Evolutionary conservation across 805 yeast species (phyloP).

Genomic region (Nematodospora valgi): DNA sequence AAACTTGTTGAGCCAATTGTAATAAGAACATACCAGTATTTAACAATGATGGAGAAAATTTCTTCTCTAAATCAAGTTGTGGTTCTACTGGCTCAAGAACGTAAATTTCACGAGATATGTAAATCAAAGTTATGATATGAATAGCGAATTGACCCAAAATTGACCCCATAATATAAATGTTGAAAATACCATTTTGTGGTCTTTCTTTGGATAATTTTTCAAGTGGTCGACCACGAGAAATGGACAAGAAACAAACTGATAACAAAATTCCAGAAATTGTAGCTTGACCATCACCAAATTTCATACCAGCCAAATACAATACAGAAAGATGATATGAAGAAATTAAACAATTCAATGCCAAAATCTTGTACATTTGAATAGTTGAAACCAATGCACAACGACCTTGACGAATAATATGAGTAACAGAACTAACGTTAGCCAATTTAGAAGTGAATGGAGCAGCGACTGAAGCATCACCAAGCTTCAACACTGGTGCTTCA

Average conservation of each 20-base stretch:
- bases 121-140: constrained; percentile 78
- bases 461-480: constrained; percentile 98
- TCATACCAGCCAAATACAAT: constrained; percentile 93
- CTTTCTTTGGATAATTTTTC: constrained; percentile 87
- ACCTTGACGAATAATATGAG: constrained; percentile 94
- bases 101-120: constrained; percentile 80
- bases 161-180: constrained; percentile 94
- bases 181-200: constrained; percentile 97
- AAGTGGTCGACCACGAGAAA: constrained; percentile 89
- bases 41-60: constrained; percentile 81
- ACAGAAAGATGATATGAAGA: constrained; percentile 95
- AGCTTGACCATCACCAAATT: constrained; percentile 98
- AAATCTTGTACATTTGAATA: constrained; percentile 96
- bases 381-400: constrained; percentile 97
- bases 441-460: constrained; percentile 97
- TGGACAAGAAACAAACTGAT: constrained; percentile 91
- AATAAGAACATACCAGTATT: constrained; percentile 95
- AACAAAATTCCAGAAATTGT: constrained; percentile 91
- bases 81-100: constrained; percentile 90
- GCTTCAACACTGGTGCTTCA: constrained; percentile 89
- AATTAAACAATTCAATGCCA: constrained; percentile 94
- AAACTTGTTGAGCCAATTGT: constrained; percentile 93
- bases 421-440: constrained; percentile 87
- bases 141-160: constrained; percentile 94
- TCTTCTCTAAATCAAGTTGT: constrained; percentile 83